Percentiles rank a stretch among this genome's conserved stretches.
Conservation (phyloP, 2,329 filamentous ascomycete genomes). For the Pseudogymnoascus destructans region DNA sequence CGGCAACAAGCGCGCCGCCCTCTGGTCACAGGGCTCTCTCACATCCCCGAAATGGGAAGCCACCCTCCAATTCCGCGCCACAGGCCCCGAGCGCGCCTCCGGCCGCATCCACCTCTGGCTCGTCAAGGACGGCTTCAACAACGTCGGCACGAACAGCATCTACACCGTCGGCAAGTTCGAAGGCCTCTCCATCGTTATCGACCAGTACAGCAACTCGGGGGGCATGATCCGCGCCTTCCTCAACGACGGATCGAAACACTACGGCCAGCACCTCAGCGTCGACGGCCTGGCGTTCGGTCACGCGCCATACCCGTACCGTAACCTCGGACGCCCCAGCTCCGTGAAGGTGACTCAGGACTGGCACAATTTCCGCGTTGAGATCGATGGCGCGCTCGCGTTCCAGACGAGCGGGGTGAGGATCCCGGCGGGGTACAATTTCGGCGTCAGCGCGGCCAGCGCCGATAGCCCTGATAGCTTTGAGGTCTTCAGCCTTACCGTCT, state of each 20-base stretch:
- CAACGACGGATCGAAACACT: slow-evolving; percentile 79
- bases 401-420: slow-evolving; percentile 66
- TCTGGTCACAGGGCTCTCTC: slow-evolving; percentile 61
- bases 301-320: slow-evolving; percentile 83
- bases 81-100: slow-evolving; percentile 68
- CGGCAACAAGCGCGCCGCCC: slow-evolving; percentile 68
- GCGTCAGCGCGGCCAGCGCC: slow-evolving; percentile 74
- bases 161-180: slow-evolving; percentile 81
- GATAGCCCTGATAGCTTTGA: slow-evolving; percentile 94
- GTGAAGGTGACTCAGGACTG: slow-evolving; percentile 59
- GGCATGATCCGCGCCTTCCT: slow-evolving; percentile 85
- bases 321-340: slow-evolving; percentile 71
- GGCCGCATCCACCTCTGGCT: slow-evolving; percentile 96
- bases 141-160: slow-evolving; percentile 60
- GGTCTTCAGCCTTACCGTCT: slow-evolving; percentile 71
- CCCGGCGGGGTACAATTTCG: slow-evolving; percentile 70
- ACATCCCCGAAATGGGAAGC: slow-evolving; percentile 61
- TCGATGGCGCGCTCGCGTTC: slow-evolving; percentile 76
- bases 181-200: slow-evolving; percentile 76
- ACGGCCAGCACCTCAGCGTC: slow-evolving; percentile 59
- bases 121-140: slow-evolving; percentile 50
- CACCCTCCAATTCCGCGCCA: slow-evolving; percentile 78
- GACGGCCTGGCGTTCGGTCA: slow-evolving; percentile 86
- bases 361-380: slow-evolving; percentile 57
- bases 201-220: slow-evolving; percentile 64